phyloP scores from a whole-genome alignment of 192 early-diverging fungal genomes.

The Gamsiella multidivaricata region DNA sequence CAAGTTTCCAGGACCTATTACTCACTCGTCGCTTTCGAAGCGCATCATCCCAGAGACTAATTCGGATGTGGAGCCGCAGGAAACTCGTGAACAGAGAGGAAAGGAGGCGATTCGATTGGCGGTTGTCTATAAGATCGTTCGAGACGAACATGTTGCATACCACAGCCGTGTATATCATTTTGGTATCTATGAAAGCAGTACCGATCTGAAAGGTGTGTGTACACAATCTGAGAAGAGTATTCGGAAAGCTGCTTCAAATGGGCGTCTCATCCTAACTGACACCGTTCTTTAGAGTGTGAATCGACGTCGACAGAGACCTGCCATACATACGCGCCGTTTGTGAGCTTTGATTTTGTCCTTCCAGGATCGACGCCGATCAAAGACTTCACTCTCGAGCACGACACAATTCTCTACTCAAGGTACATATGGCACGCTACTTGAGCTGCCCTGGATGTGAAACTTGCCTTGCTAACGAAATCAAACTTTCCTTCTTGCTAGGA shows the following conservation, averaged over 20 bases:
- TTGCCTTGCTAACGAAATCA: not conserved
- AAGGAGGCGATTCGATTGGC: constrained; percentile 22
- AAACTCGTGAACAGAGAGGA: not conserved
- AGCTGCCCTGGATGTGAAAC: not conserved
- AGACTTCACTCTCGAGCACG: constrained; percentile 47
- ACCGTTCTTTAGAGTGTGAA: constrained; percentile 21
- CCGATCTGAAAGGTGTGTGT: constrained; percentile 23
- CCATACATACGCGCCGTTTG: constrained; percentile 25
- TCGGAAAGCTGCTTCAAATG: too few relatives aligned
- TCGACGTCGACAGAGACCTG: constrained; percentile 22
- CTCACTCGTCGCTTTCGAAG: constrained; percentile 36
- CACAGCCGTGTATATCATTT: constrained; percentile 43
- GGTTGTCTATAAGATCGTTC: constrained; percentile 31
- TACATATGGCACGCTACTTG: not conserved
- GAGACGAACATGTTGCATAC: constrained; percentile 35
- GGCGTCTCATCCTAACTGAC: too few relatives aligned
- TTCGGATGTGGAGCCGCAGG: not conserved
- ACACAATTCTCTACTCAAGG: constrained; percentile 41
- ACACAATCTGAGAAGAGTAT: too few relatives aligned
- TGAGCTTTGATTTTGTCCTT: constrained; percentile 42
- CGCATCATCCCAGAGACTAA: not conserved
- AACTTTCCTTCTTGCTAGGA: not conserved
- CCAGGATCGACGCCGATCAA: constrained; percentile 44
- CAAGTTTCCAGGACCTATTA: constrained; percentile 37
- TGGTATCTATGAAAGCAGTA: constrained; percentile 10